Base-by-base conservation (phyloP, 1,284 basidiomycete genomes). In the Coriolopsis trogii region DNA sequence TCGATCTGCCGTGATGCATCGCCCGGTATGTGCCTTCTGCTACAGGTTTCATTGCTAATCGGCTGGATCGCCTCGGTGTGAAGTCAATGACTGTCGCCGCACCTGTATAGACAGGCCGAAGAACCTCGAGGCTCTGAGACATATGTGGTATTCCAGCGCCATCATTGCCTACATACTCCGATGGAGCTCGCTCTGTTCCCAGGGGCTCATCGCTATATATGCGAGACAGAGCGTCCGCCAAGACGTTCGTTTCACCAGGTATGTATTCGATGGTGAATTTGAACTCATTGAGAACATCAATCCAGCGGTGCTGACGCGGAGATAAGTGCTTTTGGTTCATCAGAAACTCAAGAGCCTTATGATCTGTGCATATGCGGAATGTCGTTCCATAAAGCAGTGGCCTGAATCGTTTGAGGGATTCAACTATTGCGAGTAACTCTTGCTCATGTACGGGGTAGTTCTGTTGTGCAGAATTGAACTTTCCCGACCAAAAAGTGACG, bases 171-270 rank as follows among this genome's bases (percentile, higher is more conserved):
- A 67, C 48, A 30, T 61, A 71, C 46, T 71, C 70, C 4, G 41
- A 55, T 2, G 31, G 24, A 0, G 65, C 59, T 0, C 63, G 40
- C 3, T 65, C 60, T 0, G 46, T 60, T 3, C 67, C 67, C 4
- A 34, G 10, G 0, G 58, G 51, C 12, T 73, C 68, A 29, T 66
- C 54, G 4, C 49, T 58, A 45, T 73, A 73, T 4, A 73, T 66
- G 3, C 68, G 47, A 0, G 69, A 73, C n/a, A 73, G 71, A 0
- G 60, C 66, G 31, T 70, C 64, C 3, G 65, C 58, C 1, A 72
- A 38, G 0, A 67, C 51, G n/a, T 55, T 58, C 15, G 39, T 39
- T 4, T 42, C 30, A 3, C 58, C 56, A 0, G 49, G 49, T 0
- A 60, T 51, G 45, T 68, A 68, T 8, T 55, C 16, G 13, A 68